Evolutionary conservation across 2,329 filamentous ascomycete species (phyloP), one percentile per base, ranked within the genome.

Genomic region (Colletotrichum lini): DNA sequence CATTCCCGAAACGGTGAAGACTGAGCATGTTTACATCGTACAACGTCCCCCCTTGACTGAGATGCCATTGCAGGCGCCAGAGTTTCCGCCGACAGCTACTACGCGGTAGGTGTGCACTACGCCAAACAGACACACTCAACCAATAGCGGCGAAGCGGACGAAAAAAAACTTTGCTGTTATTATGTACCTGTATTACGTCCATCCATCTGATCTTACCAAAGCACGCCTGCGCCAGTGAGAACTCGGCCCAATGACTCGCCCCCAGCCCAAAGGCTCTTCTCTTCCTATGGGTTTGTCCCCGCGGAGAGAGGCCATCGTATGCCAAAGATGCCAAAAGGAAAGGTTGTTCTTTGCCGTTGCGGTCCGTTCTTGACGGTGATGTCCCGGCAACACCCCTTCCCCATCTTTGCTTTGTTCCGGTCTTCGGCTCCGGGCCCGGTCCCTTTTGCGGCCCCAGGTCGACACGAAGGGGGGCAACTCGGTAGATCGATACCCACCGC

Each of bases 201-300:
- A n/a, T 65, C 45, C 66, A 47, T 69, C 44, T 23, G 60, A 65
- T 58, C 35, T 56, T 2, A 35, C 7, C 30, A 35, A 23, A 23
- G 26, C n/a, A 35, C 13, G 18, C 44, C 30, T 15, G 30, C 15
- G n/a, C 26, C 26, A 30, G 26, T 30, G 26, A 30, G 26, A 1
- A 5, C 4, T 30, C 26, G 6, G 26, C 26, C 26, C 26, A 30
- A 30, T n/a, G 38, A 38, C 15, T 38, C 23, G 44, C 10, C 38
- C 42, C 21, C 38, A 42, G 40, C 18, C 67, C 42, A 59, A 66
- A 60, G 54, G 44, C 67, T 70, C 67, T 47, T 35, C 42, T 5
- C 26, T 30, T 30, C 26, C 26, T 21, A 35, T 15, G 30, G 38
- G 26, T 26, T 38, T 9, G 21, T 5, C 18, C 44, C 12, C 18